Conservation (phyloP, 768 basidiomycete genomes). For the Candolleomyces aberdarensis region DNA sequence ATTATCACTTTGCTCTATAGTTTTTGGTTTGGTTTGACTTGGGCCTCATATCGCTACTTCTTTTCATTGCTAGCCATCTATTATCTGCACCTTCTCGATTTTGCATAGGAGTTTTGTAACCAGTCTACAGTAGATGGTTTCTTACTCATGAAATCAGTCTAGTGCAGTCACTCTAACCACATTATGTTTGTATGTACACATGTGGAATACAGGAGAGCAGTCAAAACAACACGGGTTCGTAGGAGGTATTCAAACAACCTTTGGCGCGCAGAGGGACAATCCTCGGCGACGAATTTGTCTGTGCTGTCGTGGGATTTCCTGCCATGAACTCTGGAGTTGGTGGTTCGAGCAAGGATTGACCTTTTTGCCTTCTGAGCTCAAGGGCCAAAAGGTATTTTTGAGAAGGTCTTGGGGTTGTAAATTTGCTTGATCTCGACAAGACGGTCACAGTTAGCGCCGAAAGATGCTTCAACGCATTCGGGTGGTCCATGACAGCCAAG, state of each 20-base stretch:
- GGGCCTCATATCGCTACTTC: background rate
- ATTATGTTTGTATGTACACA: too few species aligned
- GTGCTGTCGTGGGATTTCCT: background rate
- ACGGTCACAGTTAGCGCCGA: conserved; percentile 72
- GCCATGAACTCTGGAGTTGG: conserved; percentile 36
- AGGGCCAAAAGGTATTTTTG: conserved; percentile 78
- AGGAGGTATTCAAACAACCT: too few species aligned
- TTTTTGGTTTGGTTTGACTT: background rate
- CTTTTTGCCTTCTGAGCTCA: conserved; percentile 51
- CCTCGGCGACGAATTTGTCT: background rate
- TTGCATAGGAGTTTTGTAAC: background rate
- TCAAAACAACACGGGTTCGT: too few species aligned
- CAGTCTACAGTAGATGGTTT: background rate
- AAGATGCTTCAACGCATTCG: conserved; percentile 60
- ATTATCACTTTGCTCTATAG: background rate
- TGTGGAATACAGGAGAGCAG: too few species aligned
- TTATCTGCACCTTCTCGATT: background rate
- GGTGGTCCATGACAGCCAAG: conserved; percentile 68
- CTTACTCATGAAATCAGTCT: background rate
- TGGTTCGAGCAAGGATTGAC: conserved; percentile 58
- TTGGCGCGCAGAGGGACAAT: background rate
- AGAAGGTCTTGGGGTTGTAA: conserved; percentile 79
- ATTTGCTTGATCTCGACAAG: conserved; percentile 66
- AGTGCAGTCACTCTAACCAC: too few species aligned
- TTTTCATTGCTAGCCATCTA: background rate